Conservation (phyloP, 495 filamentous ascomycete species). For the Trichoderma parareesei region DNA sequence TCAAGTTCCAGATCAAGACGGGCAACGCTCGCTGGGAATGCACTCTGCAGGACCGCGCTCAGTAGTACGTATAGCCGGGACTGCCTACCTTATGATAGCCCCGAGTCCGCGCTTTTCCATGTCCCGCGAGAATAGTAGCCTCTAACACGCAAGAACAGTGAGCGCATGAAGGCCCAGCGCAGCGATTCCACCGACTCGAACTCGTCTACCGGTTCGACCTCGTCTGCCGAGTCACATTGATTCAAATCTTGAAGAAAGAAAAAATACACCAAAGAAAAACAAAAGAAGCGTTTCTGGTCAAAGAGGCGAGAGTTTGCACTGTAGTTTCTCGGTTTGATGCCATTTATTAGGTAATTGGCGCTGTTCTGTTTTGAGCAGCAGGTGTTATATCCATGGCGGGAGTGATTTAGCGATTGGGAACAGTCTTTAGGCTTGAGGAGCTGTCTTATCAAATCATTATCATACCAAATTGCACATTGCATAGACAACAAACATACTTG, state of each 20-base stretch:
- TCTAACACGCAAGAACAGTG: constrained; percentile 22
- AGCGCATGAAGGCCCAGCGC: constrained; percentile 22
- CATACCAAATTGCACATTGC: neutral
- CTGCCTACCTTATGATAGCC: neutral
- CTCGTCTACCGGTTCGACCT: constrained; percentile 15
- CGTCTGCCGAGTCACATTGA: neutral
- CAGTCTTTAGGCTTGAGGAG: neutral
- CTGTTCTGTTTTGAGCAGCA: neutral
- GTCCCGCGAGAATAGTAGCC: neutral
- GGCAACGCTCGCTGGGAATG: constrained; percentile 30
- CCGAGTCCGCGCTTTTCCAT: neutral
- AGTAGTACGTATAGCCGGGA: constrained; percentile 27
- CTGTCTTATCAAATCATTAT: neutral
- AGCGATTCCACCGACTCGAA: constrained; percentile 21
- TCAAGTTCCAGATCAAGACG: constrained; percentile 38
- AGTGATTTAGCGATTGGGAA: neutral
- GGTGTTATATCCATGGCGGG: neutral
- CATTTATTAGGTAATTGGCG: too few relatives aligned
- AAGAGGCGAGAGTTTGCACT: too few relatives aligned
- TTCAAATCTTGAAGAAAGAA: neutral
- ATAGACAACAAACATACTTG: neutral
- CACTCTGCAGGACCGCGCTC: constrained; percentile 32
- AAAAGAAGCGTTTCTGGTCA: too few relatives aligned
- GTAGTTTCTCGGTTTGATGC: neutral
- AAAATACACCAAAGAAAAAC: neutral